Conservation (phyloP, 2,329 filamentous ascomycete genomes). For the Tolypocladium inflatum region DNA sequence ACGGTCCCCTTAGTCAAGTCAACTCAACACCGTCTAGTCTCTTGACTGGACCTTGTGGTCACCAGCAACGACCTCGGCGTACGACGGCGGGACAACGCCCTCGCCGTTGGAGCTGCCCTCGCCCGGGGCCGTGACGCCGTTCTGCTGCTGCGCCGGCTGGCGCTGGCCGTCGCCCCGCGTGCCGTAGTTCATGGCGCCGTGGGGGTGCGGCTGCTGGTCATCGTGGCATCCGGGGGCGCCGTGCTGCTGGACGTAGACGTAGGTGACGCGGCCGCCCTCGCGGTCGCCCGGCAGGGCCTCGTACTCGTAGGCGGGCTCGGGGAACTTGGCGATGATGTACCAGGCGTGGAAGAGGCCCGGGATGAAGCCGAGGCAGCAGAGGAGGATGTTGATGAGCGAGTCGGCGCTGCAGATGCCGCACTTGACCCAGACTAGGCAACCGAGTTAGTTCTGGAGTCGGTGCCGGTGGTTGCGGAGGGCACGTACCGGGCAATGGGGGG, state of each 20-base stretch:
- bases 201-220: conserved; percentile 17
- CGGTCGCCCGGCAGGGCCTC: conserved; percentile 50
- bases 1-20: too few relatives aligned
- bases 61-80: conserved; percentile 80
- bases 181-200: conserved; percentile 10
- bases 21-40: conserved; percentile 11
- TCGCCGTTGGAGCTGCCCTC: conserved; percentile 30
- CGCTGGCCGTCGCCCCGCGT: conserved; percentile 14
- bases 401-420: conserved; percentile 86
- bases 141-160: conserved; percentile 16
- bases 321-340: conserved; percentile 94
- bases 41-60: conserved; percentile 77
- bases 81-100: conserved; percentile 61
- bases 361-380: conserved; percentile 69
- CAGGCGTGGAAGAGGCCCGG: conserved; percentile 90
- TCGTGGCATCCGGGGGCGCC: conserved; percentile 10
- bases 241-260: conserved; percentile 61
- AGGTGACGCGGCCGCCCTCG: conserved; percentile 55
- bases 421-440: conserved; percentile 83
- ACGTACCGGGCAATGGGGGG: conserved; percentile 40
- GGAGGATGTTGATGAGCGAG: conserved; percentile 88
- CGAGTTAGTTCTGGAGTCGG: conserved; percentile 9
- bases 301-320: conserved; percentile 66
- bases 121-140: conserved; percentile 24
- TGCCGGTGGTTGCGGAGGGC: not conserved